phyloP scores from a whole-genome alignment of 331 rosid species.

The Erythrophleum ivorense region DNA sequence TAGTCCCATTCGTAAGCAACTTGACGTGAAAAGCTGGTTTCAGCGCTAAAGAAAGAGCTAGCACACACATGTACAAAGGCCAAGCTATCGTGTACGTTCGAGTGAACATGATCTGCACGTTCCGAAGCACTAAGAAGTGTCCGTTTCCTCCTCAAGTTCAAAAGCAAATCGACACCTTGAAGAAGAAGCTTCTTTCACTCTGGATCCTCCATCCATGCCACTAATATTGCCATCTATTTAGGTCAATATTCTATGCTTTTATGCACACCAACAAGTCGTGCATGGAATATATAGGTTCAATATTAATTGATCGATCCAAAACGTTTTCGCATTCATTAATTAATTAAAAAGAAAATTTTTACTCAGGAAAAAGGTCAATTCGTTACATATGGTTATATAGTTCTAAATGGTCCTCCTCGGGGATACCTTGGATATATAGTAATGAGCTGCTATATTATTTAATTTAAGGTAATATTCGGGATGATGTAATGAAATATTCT shows the following conservation, averaged over 20 bases:
- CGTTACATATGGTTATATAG: not conserved
- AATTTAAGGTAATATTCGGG: not conserved
- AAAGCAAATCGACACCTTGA: not conserved
- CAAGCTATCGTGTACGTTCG: not conserved
- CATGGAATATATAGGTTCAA: not conserved
- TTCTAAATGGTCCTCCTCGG: not conserved
- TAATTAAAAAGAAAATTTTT: not conserved
- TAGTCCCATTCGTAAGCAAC: slow-evolving; percentile 34
- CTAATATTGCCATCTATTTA: not conserved
- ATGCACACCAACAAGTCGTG: no score
- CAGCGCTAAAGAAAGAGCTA: not conserved
- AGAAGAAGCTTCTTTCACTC: not conserved
- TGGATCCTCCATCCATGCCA: not conserved
- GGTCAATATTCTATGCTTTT: not conserved
- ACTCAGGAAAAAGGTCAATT: not conserved
- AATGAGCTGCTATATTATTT: not conserved
- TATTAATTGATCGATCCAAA: not conserved
- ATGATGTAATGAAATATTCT: not conserved
- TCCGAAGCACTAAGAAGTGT: not conserved
- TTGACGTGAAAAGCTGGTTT: slow-evolving; percentile 31
- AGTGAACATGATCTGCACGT: not conserved
- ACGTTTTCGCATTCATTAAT: not conserved
- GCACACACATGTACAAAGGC: not conserved
- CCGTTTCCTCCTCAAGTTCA: not conserved
- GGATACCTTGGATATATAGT: not conserved